phyloP scores from a whole-genome alignment of 257 asterid genomes.

The Coffea canephora region DNA sequence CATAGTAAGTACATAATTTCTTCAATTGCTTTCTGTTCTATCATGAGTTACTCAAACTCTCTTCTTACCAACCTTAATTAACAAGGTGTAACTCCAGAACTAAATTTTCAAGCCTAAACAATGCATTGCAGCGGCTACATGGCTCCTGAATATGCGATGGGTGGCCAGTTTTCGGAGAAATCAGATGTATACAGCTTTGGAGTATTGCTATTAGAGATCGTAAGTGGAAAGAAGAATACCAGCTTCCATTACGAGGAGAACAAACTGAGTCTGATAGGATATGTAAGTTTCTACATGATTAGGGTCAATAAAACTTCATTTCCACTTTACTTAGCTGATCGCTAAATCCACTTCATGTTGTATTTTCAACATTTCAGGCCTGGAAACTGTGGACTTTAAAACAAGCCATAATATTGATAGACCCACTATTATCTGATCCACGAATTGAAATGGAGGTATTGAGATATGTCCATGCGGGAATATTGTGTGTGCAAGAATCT shows the following conservation, averaged over 20 bases:
- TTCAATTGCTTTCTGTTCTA: not conserved
- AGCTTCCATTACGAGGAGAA: slow-evolving; percentile 31
- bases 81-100: not conserved
- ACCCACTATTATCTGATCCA: slow-evolving; percentile 33
- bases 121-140: slow-evolving; percentile 41
- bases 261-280: slow-evolving; percentile 49
- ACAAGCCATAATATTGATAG: slow-evolving; percentile 22
- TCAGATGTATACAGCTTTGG: slow-evolving; percentile 74
- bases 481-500: slow-evolving; percentile 67
- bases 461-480: slow-evolving; percentile 56
- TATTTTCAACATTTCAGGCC: slow-evolving; percentile 27
- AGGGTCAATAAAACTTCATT: not conserved
- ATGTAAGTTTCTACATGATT: slow-evolving; percentile 32
- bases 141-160: slow-evolving; percentile 77
- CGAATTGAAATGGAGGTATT: slow-evolving; percentile 27
- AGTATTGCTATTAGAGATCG: slow-evolving; percentile 62
- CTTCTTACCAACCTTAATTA: not conserved
- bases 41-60: not conserved
- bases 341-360: not conserved
- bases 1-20: not conserved
- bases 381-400: slow-evolving; percentile 56
- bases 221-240: slow-evolving; percentile 58
- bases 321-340: too few species aligned
- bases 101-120: not conserved
- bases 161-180: slow-evolving; percentile 66